phyloP scores from a whole-genome alignment of 2,329 filamentous ascomycete species.

The Paracamarosporium sp. region DNA sequence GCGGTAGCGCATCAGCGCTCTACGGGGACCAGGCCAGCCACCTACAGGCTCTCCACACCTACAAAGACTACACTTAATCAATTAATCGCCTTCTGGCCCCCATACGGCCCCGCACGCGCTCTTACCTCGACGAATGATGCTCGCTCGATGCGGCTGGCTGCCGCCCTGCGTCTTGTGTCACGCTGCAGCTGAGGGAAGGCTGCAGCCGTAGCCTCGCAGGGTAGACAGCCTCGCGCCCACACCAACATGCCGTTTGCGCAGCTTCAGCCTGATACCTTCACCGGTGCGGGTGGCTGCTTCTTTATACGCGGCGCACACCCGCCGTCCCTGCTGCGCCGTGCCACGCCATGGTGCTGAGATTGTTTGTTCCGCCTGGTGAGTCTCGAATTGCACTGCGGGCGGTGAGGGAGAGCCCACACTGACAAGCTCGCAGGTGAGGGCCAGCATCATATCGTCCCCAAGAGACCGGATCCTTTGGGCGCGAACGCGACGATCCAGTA shows the following conservation, averaged over 20 bases:
- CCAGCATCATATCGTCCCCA: conserved; percentile 30
- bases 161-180: background rate
- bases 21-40: too few relatives aligned
- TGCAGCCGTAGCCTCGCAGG: background rate
- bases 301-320: background rate
- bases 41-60: background rate
- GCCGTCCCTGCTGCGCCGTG: background rate
- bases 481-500: conserved; percentile 38
- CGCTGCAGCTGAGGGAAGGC: conserved; percentile 4
- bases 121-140: background rate
- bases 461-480: conserved; percentile 32
- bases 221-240: background rate
- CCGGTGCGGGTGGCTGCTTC: background rate
- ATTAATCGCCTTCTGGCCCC: background rate
- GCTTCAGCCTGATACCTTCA: background rate
- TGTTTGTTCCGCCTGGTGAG: conserved; percentile 37
- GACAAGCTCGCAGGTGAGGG: conserved; percentile 30
- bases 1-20: background rate
- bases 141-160: background rate
- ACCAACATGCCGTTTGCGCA: background rate
- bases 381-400: background rate
- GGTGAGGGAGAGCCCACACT: conserved; percentile 2
- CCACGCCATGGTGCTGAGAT: conserved; percentile 30
- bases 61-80: background rate
- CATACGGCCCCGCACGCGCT: background rate